These are phyloP conservation scores for Schizonepeta tenuifolia DNA, from an alignment of 257 asterid species.

Conservation along the genomic window DNA sequence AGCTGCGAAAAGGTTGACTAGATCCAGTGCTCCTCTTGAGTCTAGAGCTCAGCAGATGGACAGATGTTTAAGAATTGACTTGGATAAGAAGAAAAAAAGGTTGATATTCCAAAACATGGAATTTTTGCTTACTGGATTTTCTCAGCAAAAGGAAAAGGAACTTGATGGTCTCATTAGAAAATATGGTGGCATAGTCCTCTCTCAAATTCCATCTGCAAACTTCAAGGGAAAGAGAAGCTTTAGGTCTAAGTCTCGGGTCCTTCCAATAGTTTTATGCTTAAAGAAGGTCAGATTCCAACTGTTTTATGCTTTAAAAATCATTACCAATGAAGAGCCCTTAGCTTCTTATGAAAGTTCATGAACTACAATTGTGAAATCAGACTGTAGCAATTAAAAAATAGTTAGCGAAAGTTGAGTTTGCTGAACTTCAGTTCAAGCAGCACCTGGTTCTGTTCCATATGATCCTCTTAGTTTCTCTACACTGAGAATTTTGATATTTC, in stretches of 20 bases:
- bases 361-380: background rate
- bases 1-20: conserved; percentile 47
- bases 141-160: conserved; percentile 65
- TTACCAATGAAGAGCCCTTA: conserved; percentile 24
- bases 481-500: too few relatives aligned
- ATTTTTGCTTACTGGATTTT: conserved; percentile 79
- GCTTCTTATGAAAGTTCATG: background rate
- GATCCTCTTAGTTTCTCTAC: too few relatives aligned
- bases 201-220: conserved; percentile 62
- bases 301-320: background rate
- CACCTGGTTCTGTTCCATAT: too few relatives aligned
- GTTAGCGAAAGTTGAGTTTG: conserved; percentile 1
- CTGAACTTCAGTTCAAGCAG: too few relatives aligned
- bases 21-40: conserved; percentile 42
- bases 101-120: conserved; percentile 68
- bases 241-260: conserved; percentile 44
- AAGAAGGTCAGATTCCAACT: conserved; percentile 59
- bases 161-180: conserved; percentile 61
- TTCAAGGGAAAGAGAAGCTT: conserved; percentile 54
- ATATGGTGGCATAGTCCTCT: conserved; percentile 68
- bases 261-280: conserved; percentile 67
- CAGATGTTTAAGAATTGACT: conserved; percentile 33
- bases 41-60: conserved; percentile 47
- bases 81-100: conserved; percentile 48
- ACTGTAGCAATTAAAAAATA: background rate